Evolutionary conservation across 108 stramenopile genomes (phyloP).

Genomic region (Conticribra weissflogii): DNA sequence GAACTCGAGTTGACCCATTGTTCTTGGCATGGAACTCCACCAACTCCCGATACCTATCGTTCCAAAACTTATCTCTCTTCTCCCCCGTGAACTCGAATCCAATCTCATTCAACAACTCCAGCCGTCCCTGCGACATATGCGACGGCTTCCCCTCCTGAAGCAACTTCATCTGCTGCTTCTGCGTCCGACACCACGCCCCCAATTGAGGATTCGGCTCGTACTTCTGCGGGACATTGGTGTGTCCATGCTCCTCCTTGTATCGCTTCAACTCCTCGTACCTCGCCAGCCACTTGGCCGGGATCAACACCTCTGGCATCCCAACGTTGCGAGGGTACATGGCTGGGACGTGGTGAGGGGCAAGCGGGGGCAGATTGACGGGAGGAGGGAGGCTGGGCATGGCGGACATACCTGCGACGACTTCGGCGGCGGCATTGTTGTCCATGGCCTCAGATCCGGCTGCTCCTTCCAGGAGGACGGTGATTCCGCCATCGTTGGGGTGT

Average conservation of each 20-base stretch:
- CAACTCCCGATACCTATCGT: constrained; percentile 34
- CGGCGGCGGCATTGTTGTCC: constrained; percentile 5
- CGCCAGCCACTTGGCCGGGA: constrained; percentile 38
- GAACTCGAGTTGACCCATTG: constrained; percentile 23
- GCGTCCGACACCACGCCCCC: constrained; percentile 62
- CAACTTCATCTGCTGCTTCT: constrained; percentile 64
- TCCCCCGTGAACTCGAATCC: constrained; percentile 57
- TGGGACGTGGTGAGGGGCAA: no score
- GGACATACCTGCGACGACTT: not conserved
- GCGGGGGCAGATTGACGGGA: not conserved
- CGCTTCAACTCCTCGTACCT: constrained; percentile 40
- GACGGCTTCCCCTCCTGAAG: constrained; percentile 51
- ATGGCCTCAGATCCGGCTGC: constrained; percentile 3
- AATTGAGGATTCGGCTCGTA: constrained; percentile 40
- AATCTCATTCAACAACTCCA: constrained; percentile 51
- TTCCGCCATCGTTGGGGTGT: not conserved
- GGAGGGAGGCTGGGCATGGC: constrained; percentile 17
- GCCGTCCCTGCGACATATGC: constrained; percentile 57
- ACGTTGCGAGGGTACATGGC: not conserved
- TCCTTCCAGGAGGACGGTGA: not conserved
- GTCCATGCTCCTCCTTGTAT: constrained; percentile 28
- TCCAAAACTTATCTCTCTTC: constrained; percentile 47
- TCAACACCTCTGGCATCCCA: constrained; percentile 31
- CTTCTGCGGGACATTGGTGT: constrained; percentile 48
- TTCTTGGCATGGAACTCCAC: constrained; percentile 26